These are phyloP conservation scores for Allodekkera sacchari DNA, from an alignment of 805 yeast species.

Conservation along the genomic window DNA sequence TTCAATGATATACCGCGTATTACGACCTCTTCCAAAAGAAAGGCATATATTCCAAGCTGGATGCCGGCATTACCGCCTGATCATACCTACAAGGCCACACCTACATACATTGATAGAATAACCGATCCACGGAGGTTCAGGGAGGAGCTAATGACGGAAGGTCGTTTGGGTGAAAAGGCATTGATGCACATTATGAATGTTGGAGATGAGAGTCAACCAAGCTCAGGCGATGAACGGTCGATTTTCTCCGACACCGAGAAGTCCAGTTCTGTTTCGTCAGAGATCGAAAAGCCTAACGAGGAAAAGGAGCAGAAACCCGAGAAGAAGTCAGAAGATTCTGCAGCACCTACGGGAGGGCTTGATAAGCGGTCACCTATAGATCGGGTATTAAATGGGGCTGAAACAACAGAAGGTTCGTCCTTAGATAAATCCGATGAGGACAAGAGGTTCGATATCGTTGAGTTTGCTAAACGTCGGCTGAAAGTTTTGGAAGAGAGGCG, in stretches of 20 bases:
- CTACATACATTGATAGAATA: constrained; percentile 52
- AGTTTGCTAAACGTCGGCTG: constrained; percentile 44
- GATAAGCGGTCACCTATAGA: too few species aligned
- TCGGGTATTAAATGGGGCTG: too few species aligned
- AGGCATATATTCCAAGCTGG: constrained; percentile 57
- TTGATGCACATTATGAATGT: constrained; percentile 41
- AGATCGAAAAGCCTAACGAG: background rate
- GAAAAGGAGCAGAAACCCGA: background rate
- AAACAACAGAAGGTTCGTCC: too few species aligned
- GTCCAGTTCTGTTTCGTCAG: background rate
- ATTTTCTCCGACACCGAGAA: background rate
- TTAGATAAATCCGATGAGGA: too few species aligned
- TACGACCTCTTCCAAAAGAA: constrained; percentile 4
- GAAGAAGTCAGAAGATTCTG: background rate
- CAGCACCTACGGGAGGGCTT: background rate
- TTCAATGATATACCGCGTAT: constrained; percentile 43
- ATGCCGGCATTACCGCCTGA: constrained; percentile 90
- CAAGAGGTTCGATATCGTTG: constrained; percentile 43
- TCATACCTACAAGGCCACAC: constrained; percentile 78
- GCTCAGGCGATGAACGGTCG: background rate
- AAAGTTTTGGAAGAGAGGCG: constrained; percentile 27
- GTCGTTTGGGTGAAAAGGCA: constrained; percentile 73
- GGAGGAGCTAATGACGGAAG: constrained; percentile 69
- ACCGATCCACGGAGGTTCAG: constrained; percentile 67
- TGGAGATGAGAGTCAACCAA: background rate